These are phyloP conservation scores for Suillus brevipes DNA, from an alignment of 768 basidiomycete genomes.

Conservation along the genomic window DNA sequence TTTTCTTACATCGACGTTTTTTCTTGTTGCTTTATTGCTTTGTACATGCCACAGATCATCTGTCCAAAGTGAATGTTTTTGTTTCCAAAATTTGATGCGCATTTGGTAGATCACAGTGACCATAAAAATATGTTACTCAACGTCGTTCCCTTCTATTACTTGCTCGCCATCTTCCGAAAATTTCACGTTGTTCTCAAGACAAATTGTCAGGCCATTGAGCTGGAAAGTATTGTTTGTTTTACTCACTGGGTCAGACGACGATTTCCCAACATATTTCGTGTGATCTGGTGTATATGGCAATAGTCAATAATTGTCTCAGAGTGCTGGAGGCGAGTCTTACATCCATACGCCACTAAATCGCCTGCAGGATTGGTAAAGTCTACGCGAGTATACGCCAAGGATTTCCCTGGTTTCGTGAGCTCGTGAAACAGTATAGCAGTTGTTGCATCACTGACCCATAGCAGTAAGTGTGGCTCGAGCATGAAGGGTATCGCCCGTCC, in stretches of 20 bases:
- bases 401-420: constrained; percentile 54
- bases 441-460: constrained; percentile 48
- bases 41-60: neutral
- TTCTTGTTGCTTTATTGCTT: neutral
- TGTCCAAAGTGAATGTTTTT: neutral
- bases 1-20: neutral
- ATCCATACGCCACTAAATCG: constrained; percentile 77
- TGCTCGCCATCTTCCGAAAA: constrained; percentile 78
- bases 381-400: constrained; percentile 76
- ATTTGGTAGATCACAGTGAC: neutral
- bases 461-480: constrained; percentile 66
- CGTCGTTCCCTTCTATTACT: constrained; percentile 64
- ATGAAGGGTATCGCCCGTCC: constrained; percentile 62
- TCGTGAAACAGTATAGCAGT: neutral
- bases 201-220: neutral
- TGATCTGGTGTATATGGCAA: constrained; percentile 52
- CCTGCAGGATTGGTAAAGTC: constrained; percentile 70
- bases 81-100: neutral
- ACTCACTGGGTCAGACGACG: constrained; percentile 44
- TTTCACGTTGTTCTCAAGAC: constrained; percentile 64
- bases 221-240: neutral
- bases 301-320: neutral
- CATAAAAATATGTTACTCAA: constrained; percentile 26
- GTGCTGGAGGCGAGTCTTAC: constrained; percentile 42
- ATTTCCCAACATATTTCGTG: constrained; percentile 83